Evolutionary conservation across 257 asterid species (phyloP), one percentile per base, ranked within the genome.

Genomic region (Mitragyna speciosa): DNA sequence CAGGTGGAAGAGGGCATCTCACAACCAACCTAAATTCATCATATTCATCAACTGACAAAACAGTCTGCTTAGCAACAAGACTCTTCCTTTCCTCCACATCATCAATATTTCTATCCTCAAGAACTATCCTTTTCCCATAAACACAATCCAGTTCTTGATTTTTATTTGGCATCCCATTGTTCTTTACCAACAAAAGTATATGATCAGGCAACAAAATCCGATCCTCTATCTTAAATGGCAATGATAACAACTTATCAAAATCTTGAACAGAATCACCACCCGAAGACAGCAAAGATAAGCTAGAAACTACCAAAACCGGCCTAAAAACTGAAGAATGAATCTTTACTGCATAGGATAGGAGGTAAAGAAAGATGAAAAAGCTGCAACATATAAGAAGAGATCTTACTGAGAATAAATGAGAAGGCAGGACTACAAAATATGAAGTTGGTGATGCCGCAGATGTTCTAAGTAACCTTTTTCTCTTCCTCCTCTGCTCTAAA

Each of bases 161-260:
- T 33, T 78, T 82, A 30, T 61, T 73, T 31, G 87, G 8, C n/a
- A 76, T 49, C 83, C 79, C 87, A 81, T 78, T 87, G 36, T 65
- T 84, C 19, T 69, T 73, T 6, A 59, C 91, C 81, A 94, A 47
- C 73, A 96, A 69, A 72, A 94, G 84, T 26, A 96, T 83, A 80
- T 96, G 97, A 80, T 96, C 98, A 58, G 97, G 95, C 76, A 94
- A 88, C 84, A 90, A 77, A 84, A 96, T 92, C 86, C 94, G 72
- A 86, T 88, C 88, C 88, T 94, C 94, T 2, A 91, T 78, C 78
- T 75, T 82, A 85, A 88, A 79, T 0, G 87, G 91, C 31, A 82
- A 74, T 10, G 73, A 54, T n/a, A 84, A 77, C 36, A 83, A 79
- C 52, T 81, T 70, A 51, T 80, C 81, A 81, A 88, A 87, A 83